Conservation (phyloP, 805 yeast genomes). For the Suhomyces pyralidae region DNA sequence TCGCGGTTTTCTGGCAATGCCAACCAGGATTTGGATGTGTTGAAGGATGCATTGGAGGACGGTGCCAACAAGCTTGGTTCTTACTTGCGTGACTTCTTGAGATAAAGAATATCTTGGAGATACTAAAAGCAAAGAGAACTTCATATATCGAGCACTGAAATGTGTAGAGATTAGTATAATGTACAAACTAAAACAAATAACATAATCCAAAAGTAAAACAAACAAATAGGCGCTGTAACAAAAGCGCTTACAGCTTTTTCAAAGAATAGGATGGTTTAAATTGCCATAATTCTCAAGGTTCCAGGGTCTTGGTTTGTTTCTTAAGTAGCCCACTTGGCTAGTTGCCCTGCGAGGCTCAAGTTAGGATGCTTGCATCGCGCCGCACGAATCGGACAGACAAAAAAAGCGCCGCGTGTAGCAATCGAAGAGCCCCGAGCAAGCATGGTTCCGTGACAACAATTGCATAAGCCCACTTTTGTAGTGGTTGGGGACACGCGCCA, state of each 20-base stretch:
- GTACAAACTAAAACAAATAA: no score
- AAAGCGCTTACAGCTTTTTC: no score
- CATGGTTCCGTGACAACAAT: neutral
- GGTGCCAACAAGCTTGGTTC: conserved; percentile 90
- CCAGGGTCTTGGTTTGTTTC: no score
- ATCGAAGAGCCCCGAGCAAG: neutral
- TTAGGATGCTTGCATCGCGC: neutral
- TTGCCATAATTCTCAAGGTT: no score
- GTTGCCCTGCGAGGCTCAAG: neutral
- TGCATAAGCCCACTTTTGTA: neutral
- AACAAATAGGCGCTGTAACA: no score
- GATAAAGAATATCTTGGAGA: no score
- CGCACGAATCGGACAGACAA: neutral
- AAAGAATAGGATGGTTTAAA: no score
- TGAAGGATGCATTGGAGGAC: conserved; percentile 88
- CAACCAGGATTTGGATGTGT: conserved; percentile 83
- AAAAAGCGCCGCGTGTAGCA: neutral
- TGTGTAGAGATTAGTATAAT: no score
- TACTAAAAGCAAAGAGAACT: no score
- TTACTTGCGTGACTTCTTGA: conserved; percentile 80
- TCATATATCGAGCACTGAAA: no score
- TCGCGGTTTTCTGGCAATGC: conserved; percentile 69
- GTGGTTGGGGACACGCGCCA: neutral
- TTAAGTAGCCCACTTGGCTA: no score
- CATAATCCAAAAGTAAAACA: no score